Percentiles rank a stretch among this genome's conserved stretches.
Evolutionary conservation across 495 filamentous ascomycete species (phyloP).

Genomic region (Astrocystis sublimbata): DNA sequence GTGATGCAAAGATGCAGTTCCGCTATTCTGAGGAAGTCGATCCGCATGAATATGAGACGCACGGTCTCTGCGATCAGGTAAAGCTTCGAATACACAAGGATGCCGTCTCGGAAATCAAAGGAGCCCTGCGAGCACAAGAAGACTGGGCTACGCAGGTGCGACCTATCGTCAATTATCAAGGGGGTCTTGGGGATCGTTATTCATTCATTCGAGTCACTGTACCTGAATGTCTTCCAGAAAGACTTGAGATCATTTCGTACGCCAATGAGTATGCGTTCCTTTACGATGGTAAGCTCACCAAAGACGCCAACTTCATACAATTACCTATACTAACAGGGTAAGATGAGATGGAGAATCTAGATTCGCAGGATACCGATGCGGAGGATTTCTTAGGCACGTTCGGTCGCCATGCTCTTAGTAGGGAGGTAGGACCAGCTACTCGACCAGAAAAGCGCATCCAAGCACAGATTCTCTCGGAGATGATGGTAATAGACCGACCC

Average conservation of each 20-base stretch:
- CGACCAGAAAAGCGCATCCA: constrained; percentile 6
- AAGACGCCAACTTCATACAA: neutral
- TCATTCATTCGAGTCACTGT: constrained; percentile 29
- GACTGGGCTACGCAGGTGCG: constrained; percentile 32
- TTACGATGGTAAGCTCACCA: constrained; percentile 37
- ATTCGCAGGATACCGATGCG: neutral
- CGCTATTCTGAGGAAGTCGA: constrained; percentile 1
- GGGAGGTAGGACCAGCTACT: neutral
- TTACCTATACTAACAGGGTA: neutral
- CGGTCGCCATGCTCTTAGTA: neutral
- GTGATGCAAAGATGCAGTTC: no score
- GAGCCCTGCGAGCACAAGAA: constrained; percentile 27
- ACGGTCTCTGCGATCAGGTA: constrained; percentile 25
- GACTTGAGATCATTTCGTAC: constrained; percentile 44
- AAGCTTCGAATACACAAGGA: constrained; percentile 25
- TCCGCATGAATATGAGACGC: constrained; percentile 21
- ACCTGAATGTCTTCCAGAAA: constrained; percentile 44
- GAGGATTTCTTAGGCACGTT: neutral
- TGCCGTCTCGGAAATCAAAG: constrained; percentile 19
- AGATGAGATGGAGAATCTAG: constrained; percentile 2
- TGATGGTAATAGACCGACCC: constrained; percentile 24
- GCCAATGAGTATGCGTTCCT: constrained; percentile 46
- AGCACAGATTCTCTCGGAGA: constrained; percentile 23
- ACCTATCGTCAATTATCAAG: constrained; percentile 23
- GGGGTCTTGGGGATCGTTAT: constrained; percentile 24